Conservation (phyloP, 805 yeast species). For the Sungouiozyma intestinalis region DNA sequence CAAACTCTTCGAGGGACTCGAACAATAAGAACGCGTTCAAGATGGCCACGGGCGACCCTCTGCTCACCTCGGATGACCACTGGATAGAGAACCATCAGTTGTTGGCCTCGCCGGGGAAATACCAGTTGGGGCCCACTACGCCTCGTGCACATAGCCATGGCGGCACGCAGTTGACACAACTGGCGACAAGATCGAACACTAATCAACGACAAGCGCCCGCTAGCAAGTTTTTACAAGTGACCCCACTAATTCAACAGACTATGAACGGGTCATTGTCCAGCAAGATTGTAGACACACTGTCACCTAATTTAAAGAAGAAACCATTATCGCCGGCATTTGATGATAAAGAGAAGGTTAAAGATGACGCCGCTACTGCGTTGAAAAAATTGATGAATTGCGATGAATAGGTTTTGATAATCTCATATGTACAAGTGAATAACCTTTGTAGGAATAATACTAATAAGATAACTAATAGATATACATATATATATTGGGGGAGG, state of each 20-base stretch:
- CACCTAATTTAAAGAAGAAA: conserved; percentile 6
- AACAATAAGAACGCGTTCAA: conserved; percentile 4
- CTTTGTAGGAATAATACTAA: not conserved
- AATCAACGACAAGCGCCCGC: conserved; percentile 1
- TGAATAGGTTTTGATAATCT: not conserved
- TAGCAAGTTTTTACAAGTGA: conserved; percentile 14
- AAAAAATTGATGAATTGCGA: conserved; percentile 19
- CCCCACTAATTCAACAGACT: conserved; percentile 27
- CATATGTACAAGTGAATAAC: not conserved
- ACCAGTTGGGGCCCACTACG: not conserved
- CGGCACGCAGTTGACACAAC: conserved; percentile 3
- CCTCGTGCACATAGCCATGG: conserved; percentile 1
- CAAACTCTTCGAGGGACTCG: not conserved
- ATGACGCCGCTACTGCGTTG: conserved; percentile 25
- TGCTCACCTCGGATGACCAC: conserved; percentile 20
- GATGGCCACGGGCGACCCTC: conserved; percentile 25
- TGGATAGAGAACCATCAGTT: not conserved
- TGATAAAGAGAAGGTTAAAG: conserved; percentile 9
- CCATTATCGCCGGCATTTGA: conserved; percentile 3
- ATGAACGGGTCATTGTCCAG: conserved; percentile 23
- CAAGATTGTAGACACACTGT: conserved; percentile 9
- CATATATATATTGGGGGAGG: too few relatives aligned
- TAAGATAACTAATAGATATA: not conserved
- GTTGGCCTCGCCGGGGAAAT: not conserved
- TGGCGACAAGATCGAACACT: conserved; percentile 12